Evolutionary conservation across 495 filamentous ascomycete genomes (phyloP), one percentile per base, ranked within the genome.

Genomic region (Hypoxylon subgilvum): DNA sequence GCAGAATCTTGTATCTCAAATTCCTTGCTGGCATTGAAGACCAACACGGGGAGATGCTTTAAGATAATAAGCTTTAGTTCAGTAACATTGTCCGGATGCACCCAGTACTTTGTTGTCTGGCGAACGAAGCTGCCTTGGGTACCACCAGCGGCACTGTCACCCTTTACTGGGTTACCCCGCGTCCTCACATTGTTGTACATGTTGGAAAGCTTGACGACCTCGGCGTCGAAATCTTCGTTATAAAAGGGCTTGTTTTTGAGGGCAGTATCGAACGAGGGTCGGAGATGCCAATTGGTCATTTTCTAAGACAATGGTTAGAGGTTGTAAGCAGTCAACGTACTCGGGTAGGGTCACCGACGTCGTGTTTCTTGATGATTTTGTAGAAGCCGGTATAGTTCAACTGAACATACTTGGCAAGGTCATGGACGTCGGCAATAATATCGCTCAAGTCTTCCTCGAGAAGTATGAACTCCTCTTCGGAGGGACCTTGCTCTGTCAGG

Each of bases 331-430:
- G 14, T 3, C n/a, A 30, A n/a, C 21, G 22, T 52, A 49, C 17
- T 12, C 6, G 27, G 22, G 19, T 17, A 36, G 16, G 51, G 16
- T 4, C 32, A 82, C 88, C 47, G 75, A 94, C 91, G 80, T 99
- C 94, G 72, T 99, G 94, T 78, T 99, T 99, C 79, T 99, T 99
- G 70, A 99, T 96, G 65, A 99, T 99, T 79, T 99, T 99, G 79
- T 97, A 95, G 68, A 99, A 99, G 0, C 95, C 94, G 0, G 93
- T 97, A 67, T 99, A 99, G 73, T 99, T 99, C 69, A 99, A 75
- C 74, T 97, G 92, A 4, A 94, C 95, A 65, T 97, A 99, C 74
- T 97, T 97, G 66, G 95, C 95, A 65, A 99, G 77, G 71, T 99
- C 94, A 69, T 99, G 94, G 8, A 99, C 95, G 70, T 99, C 94